Conservation (phyloP, 2,329 filamentous ascomycete genomes). For the Talaromyces atroroseus region DNA sequence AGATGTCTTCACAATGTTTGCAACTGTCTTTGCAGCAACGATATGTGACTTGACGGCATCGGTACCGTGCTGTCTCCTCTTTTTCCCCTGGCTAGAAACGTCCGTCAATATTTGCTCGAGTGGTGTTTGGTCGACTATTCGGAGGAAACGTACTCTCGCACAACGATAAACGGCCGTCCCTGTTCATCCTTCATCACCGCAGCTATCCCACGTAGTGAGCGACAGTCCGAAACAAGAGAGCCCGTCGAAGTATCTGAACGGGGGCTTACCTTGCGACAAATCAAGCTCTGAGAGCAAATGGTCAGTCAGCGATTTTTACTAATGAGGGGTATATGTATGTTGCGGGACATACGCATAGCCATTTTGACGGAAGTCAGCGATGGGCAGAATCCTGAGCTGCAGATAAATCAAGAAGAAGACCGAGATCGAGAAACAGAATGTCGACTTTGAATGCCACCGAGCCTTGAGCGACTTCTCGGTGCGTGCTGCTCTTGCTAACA, state of each 20-base stretch:
- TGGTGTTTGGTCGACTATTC: neutral
- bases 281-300: conserved; percentile 37
- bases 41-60: conserved; percentile 99
- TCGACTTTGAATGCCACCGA: neutral
- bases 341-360: conserved; percentile 43
- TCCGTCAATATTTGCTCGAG: neutral
- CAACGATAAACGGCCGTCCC: conserved; percentile 94
- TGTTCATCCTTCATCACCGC: conserved; percentile 93
- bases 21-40: conserved; percentile 88
- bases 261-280: conserved; percentile 41
- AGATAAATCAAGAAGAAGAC: conserved; percentile 12
- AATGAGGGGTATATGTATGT: conserved; percentile 35
- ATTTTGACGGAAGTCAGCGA: conserved; percentile 37
- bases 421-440: neutral
- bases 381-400: conserved; percentile 21
- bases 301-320: conserved; percentile 25
- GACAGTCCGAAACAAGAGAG: neutral
- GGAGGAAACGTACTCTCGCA: conserved; percentile 72
- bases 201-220: conserved; percentile 37
- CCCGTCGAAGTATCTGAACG: neutral
- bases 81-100: conserved; percentile 75
- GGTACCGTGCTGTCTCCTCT: conserved; percentile 93
- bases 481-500: conserved; percentile 21
- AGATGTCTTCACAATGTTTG: conserved; percentile 96
- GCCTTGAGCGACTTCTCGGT: conserved; percentile 10